These are phyloP conservation scores for Taxillus chinensis DNA, from an alignment of 164 flowering plant genomes.

Conservation along the genomic window DNA sequence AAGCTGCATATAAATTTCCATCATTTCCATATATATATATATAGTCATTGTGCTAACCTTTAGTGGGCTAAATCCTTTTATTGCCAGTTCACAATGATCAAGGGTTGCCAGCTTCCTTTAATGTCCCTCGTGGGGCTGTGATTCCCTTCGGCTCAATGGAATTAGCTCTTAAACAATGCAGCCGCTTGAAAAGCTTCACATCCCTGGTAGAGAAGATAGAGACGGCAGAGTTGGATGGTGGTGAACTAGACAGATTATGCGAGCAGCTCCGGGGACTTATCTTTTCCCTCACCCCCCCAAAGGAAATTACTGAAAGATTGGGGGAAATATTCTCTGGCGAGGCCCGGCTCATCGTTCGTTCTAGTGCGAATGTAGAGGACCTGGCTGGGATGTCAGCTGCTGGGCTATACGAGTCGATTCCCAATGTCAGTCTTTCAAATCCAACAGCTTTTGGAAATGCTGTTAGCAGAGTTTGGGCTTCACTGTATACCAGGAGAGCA, in stretches of 20 bases:
- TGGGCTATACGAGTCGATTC: constrained; percentile 89
- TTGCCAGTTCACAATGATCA: constrained; percentile 60
- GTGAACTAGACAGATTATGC: constrained; percentile 59
- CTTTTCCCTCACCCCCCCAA: constrained; percentile 38
- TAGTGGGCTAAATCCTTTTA: no score
- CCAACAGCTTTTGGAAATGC: constrained; percentile 50
- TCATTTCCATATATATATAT: background rate
- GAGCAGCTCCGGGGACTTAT: constrained; percentile 50
- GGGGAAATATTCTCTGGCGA: constrained; percentile 36
- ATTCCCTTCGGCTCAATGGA: constrained; percentile 91
- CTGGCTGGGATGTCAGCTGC: constrained; percentile 98
- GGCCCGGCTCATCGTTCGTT: constrained; percentile 62
- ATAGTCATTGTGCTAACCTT: background rate
- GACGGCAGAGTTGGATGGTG: constrained; percentile 56
- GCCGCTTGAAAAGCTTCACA: constrained; percentile 30
- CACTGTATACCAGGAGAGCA: constrained; percentile 84
- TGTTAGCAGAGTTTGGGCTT: constrained; percentile 79
- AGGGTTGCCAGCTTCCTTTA: constrained; percentile 76
- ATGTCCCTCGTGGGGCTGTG: constrained; percentile 65
- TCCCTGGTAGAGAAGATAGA: constrained; percentile 50
- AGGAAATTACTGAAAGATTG: constrained; percentile 30
- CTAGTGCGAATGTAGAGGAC: constrained; percentile 97
- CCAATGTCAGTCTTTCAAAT: constrained; percentile 75
- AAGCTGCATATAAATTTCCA: background rate
- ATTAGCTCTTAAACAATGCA: constrained; percentile 39